A percentile compares a stretch with the other conserved stretches of the same genome.
Conservation (phyloP, 2,329 filamentous ascomycete species). For the Sarocladium kiliense region DNA sequence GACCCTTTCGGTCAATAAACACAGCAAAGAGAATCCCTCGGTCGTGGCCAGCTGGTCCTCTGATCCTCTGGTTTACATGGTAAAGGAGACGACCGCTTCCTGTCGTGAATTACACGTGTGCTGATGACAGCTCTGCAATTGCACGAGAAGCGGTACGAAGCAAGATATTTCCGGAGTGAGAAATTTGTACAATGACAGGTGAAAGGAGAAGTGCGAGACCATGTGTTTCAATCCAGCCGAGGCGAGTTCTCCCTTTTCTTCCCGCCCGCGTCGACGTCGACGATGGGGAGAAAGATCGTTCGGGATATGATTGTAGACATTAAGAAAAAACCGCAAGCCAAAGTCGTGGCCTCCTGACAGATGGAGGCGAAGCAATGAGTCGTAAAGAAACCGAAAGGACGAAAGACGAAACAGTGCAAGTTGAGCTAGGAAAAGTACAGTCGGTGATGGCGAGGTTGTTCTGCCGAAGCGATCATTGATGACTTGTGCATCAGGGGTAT, state of each 20-base stretch:
- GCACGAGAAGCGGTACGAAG: background rate
- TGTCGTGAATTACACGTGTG: too few species aligned
- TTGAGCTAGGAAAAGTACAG: background rate
- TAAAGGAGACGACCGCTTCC: too few species aligned
- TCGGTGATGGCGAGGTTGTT: background rate
- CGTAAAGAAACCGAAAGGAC: background rate
- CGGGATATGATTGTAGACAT: slow-evolving; percentile 3
- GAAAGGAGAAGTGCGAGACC: background rate
- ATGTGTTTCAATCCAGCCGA: slow-evolving; percentile 3
- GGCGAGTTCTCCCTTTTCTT: background rate
- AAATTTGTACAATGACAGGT: slow-evolving; percentile 5
- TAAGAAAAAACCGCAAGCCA: background rate
- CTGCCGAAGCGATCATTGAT: slow-evolving; percentile 4
- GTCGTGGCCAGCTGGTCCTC: too few species aligned
- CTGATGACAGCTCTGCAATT: too few species aligned
- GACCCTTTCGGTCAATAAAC: too few species aligned
- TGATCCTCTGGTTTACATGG: background rate
- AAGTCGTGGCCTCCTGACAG: background rate
- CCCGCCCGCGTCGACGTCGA: background rate
- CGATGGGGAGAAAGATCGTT: background rate
- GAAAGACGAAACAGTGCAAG: background rate
- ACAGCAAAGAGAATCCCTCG: too few species aligned
- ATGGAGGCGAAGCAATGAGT: background rate
- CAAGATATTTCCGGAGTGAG: background rate
- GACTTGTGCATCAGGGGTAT: slow-evolving; percentile 1